These are phyloP conservation scores for Epichloe sylvatica DNA, from an alignment of 2,329 filamentous ascomycete species.

Conservation along the genomic window DNA sequence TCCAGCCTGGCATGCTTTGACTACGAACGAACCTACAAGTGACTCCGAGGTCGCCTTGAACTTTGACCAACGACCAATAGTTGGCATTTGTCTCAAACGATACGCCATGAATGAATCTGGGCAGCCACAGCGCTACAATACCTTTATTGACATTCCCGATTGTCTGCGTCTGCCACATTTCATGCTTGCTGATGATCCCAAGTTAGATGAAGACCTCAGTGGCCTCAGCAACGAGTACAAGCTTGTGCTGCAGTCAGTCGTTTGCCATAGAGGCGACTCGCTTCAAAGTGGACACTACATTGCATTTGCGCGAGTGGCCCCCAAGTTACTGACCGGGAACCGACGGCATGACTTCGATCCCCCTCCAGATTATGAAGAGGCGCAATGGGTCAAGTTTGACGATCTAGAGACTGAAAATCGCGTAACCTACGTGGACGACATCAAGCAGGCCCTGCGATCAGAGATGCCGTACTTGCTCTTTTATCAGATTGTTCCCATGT, in stretches of 20 bases:
- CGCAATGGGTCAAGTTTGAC: constrained; percentile 84
- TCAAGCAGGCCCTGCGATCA: constrained; percentile 59
- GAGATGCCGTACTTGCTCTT: constrained; percentile 92
- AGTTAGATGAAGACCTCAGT: constrained; percentile 40
- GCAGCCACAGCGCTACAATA: constrained; percentile 56
- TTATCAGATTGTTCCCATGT: constrained; percentile 83
- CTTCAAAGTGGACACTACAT: constrained; percentile 87
- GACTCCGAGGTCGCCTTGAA: constrained; percentile 80
- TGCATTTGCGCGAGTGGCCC: constrained; percentile 65
- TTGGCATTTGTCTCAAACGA: constrained; percentile 86
- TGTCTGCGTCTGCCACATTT: constrained; percentile 76
- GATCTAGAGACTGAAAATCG: constrained; percentile 58
- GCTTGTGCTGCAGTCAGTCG: constrained; percentile 75
- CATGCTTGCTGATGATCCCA: constrained; percentile 60
- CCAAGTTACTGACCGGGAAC: constrained; percentile 45
- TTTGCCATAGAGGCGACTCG: constrained; percentile 80
- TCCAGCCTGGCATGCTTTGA: constrained; percentile 68
- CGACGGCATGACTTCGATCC: constrained; percentile 39
- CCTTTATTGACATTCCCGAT: constrained; percentile 78
- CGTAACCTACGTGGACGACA: constrained; percentile 64
- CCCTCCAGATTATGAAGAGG: constrained; percentile 53
- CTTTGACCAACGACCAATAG: constrained; percentile 70
- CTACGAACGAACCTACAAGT: constrained; percentile 37
- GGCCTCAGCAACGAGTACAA: constrained; percentile 83
- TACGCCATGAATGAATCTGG: constrained; percentile 61